Conservation (phyloP, 2,329 filamentous ascomycete species). For the Cytospora leucostoma region DNA sequence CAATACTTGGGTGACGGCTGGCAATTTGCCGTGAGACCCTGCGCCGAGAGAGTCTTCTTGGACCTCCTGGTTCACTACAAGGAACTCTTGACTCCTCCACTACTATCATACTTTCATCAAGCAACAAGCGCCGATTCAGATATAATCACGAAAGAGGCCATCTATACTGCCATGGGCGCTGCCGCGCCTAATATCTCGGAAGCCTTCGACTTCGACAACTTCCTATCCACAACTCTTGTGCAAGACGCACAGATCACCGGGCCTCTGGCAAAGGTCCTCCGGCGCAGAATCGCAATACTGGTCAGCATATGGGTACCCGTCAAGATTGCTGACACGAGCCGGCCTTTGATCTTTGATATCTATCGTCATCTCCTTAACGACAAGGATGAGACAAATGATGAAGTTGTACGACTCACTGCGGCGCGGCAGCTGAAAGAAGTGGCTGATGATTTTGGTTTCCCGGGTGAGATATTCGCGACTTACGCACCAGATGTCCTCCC, state of each 20-base stretch:
- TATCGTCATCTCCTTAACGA: conserved; percentile 83
- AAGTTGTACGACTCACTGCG: conserved; percentile 89
- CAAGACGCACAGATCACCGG: conserved; percentile 70
- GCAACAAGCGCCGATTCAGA: conserved; percentile 68
- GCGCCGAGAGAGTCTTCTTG: conserved; percentile 90
- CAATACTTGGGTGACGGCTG: conserved; percentile 82
- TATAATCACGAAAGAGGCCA: conserved; percentile 85
- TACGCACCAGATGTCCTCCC: conserved; percentile 74
- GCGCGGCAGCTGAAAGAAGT: conserved; percentile 80
- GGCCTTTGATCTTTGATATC: conserved; percentile 80
- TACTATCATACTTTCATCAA: conserved; percentile 80
- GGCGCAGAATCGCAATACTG: conserved; percentile 84
- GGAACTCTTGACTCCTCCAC: conserved; percentile 72
- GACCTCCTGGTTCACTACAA: conserved; percentile 91
- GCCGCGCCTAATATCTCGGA: conserved; percentile 75
- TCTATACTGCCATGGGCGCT: conserved; percentile 90
- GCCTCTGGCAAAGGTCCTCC: conserved; percentile 73
- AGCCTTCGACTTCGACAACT: conserved; percentile 78
- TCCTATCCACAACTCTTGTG: conserved; percentile 74
- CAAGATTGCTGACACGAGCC: conserved; percentile 67
- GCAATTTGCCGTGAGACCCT: conserved; percentile 90
- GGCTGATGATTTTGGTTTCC: conserved; percentile 83
- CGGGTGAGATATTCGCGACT: conserved; percentile 70
- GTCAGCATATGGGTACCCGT: conserved; percentile 88
- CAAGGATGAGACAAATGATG: conserved; percentile 78